Base-by-base conservation (phyloP, 1,139 yeast genomes). In the Kurtzmaniella quercitrusa region DNA sequence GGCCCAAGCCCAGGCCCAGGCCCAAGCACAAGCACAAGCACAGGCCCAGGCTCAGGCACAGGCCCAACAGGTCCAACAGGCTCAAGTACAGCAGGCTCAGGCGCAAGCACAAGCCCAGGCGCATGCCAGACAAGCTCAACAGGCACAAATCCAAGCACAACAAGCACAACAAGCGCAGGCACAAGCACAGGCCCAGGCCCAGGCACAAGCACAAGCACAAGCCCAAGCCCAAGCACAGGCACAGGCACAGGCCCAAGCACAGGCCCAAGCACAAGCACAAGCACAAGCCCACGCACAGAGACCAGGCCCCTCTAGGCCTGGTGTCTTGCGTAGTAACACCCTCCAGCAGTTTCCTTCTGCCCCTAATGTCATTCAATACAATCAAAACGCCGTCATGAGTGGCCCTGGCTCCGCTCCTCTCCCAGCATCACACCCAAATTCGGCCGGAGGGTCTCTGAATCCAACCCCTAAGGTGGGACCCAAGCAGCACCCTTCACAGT, bases 391-490 rank as follows among this genome's bases (percentile, higher is more conserved):
- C 23, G 41, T 49, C 26, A 46, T 52, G 41, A 50, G 52, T 23
- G 57, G 59, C 2, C 62, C 64, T 2, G 58, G 53, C 45, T 56
- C 65, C 2, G 65, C 63, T 3, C 64, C 63, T 2, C 42, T 60
- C 20, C 59, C 63, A 1, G 48, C 47, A 15, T 43, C 59, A 9
- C 37, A 44, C 11, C 45, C 47, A 5, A 52, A 47, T 18, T 55
- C 62, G 5, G 56, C 54, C 1, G 57, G 57, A 1, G 52, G 51
- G 28, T 58, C 66, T 7, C 57, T 53, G 26, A 56, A 54, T 5
- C 65, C 58, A 32, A 61, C 67, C 1, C 69, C 67, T 1, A 68
- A 58, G 39, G 55, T 63, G 57, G 52, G 53, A 5, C 53, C 52
- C 39, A 64, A 55, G 41, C 51, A 59, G 4, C 62, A 53, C 42